A percentile compares a stretch with the other conserved stretches of the same genome.
phyloP scores from a whole-genome alignment of 306 rosid genomes.

The Lupinus albus region DNA sequence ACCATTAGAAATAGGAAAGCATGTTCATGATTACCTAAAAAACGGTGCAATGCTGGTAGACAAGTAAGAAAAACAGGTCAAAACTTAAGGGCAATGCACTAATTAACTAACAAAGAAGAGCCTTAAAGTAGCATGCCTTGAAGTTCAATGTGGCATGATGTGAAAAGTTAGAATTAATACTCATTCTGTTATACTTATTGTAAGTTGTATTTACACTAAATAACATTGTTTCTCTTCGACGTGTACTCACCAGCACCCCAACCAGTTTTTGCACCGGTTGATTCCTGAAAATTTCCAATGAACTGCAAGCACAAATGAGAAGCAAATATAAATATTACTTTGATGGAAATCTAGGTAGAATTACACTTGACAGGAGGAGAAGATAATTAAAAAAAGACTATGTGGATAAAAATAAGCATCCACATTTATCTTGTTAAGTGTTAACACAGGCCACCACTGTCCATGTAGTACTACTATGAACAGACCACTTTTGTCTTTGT shows the following conservation, averaged over 20 bases:
- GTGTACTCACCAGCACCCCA: constrained; percentile 94
- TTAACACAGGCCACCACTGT: too few species aligned
- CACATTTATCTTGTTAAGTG: too few species aligned
- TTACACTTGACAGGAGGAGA: too few species aligned
- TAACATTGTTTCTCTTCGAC: constrained; percentile 9
- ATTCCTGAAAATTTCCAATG: constrained; percentile 91
- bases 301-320: constrained; percentile 64
- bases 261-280: constrained; percentile 69
- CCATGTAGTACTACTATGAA: too few species aligned
- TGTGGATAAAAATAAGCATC: too few species aligned
- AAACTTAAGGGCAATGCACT: background rate
- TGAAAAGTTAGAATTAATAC: constrained; percentile 9
- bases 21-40: background rate
- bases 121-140: background rate
- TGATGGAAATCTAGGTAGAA: too few species aligned
- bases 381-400: too few species aligned
- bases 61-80: background rate
- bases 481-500: too few species aligned
- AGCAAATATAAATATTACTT: constrained; percentile 33
- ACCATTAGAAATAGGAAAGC: constrained; percentile 2
- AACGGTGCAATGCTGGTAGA: constrained; percentile 9
- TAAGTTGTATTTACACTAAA: constrained; percentile 15
- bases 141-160: constrained; percentile 11
- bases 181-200: constrained; percentile 15
- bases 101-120: constrained; percentile 15